A percentile compares a stretch with the other conserved stretches of the same genome.
Conservation (phyloP, 345 rosid genomes). For the Geranium brycei region DNA sequence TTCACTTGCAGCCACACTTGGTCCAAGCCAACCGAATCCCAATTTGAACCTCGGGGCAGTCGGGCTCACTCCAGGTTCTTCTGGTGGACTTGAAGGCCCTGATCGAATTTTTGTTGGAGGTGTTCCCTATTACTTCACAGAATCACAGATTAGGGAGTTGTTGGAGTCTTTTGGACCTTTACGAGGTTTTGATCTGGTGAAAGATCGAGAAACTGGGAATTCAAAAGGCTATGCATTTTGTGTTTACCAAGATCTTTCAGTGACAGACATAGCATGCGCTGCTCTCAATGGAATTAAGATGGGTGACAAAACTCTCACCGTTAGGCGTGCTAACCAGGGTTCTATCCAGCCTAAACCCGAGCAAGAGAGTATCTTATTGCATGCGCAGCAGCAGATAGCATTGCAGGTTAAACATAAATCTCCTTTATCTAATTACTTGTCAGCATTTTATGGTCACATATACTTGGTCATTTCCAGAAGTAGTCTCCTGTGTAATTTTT, state of each 20-base stretch:
- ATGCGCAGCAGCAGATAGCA: conserved; percentile 96
- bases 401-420: conserved; percentile 50
- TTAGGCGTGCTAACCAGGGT: conserved; percentile 91
- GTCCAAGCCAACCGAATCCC: conserved; percentile 98
- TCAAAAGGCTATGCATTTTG: conserved; percentile 92
- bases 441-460: too few species aligned
- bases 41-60: conserved; percentile 86
- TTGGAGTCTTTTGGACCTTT: conserved; percentile 87
- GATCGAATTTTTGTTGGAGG: conserved; percentile 95
- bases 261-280: conserved; percentile 92
- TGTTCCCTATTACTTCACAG: conserved; percentile 86
- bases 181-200: conserved; percentile 83
- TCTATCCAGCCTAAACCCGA: conserved; percentile 86
- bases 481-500: too few species aligned
- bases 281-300: conserved; percentile 93
- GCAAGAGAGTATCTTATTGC: conserved; percentile 75
- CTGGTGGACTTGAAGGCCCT: conserved; percentile 98
- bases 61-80: conserved; percentile 74
- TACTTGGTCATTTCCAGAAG: too few species aligned
- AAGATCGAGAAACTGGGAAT: conserved; percentile 87
- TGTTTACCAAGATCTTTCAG: conserved; percentile 89
- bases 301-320: conserved; percentile 97
- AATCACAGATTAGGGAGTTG: conserved; percentile 77
- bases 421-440: background rate
- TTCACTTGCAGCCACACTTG: conserved; percentile 87